A percentile compares a stretch with the other conserved stretches of the same genome.
phyloP scores from a whole-genome alignment of 2,329 filamentous ascomycete genomes.

The Colletotrichum sp. region DNA sequence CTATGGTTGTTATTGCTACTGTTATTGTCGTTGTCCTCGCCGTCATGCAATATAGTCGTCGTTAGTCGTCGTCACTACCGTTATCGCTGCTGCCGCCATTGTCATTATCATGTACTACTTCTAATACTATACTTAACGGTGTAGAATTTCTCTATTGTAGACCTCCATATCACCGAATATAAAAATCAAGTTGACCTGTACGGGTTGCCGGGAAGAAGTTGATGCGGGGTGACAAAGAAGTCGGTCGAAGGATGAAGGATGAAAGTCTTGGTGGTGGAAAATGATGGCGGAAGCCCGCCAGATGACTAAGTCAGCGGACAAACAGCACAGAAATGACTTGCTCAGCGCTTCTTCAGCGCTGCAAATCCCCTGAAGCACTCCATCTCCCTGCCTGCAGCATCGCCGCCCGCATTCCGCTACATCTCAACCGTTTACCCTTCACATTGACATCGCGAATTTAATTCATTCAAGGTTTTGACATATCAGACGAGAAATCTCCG shows the following conservation, averaged over 20 bases:
- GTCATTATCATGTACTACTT: too few species aligned
- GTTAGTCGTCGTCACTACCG: too few species aligned
- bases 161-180: not conserved
- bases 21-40: too few species aligned
- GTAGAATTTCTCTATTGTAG: not conserved
- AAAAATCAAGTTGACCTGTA: not conserved
- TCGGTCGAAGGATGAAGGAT: not conserved
- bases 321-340: not conserved
- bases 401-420: not conserved
- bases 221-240: not conserved
- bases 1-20: too few species aligned
- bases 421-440: not conserved
- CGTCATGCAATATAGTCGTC: too few species aligned
- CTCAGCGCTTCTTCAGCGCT: not conserved
- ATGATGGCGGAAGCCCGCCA: conserved; percentile 17
- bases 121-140: too few species aligned
- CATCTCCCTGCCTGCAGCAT: not conserved
- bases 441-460: not conserved
- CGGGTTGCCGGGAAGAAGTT: not conserved
- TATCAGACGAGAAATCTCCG: not conserved
- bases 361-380: not conserved
- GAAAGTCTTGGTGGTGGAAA: not conserved
- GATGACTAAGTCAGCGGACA: not conserved
- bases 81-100: too few species aligned
- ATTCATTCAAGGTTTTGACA: not conserved